phyloP scores from a whole-genome alignment of 2,329 filamentous ascomycete genomes.

The Trichoderma cornu-damae region DNA sequence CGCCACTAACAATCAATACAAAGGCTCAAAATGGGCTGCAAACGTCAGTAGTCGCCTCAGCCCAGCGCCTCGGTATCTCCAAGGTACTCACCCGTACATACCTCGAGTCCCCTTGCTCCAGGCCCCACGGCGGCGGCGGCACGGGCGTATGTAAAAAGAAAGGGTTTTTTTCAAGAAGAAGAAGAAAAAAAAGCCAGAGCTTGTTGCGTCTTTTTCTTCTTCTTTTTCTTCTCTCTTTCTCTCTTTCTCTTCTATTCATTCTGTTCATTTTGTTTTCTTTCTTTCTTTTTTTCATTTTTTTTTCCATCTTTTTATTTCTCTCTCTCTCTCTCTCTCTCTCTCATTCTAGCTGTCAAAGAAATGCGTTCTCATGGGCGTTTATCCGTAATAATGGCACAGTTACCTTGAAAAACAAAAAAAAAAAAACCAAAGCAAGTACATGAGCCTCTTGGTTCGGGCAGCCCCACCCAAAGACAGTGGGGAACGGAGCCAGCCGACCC shows the following conservation, averaged over 20 bases:
- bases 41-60: background rate
- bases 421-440: no score
- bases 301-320: background rate
- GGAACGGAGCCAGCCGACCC: background rate
- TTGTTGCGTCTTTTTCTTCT: background rate
- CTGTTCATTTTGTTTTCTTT: background rate
- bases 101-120: background rate
- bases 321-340: background rate
- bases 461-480: background rate
- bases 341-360: no score
- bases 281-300: background rate
- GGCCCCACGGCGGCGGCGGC: background rate
- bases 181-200: background rate
- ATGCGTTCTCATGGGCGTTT: background rate
- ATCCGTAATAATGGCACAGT: background rate
- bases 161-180: background rate
- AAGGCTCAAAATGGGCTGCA: no score
- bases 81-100: background rate
- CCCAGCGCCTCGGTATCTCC: background rate
- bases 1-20: no score
- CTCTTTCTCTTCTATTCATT: background rate
- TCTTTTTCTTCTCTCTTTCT: background rate
- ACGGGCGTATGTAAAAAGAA: no score
- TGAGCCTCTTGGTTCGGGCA: background rate
- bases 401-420: no score